These are phyloP conservation scores for Coccomyxa sp. DNA, from an alignment of 139 green algal genomes.

Conservation along the genomic window DNA sequence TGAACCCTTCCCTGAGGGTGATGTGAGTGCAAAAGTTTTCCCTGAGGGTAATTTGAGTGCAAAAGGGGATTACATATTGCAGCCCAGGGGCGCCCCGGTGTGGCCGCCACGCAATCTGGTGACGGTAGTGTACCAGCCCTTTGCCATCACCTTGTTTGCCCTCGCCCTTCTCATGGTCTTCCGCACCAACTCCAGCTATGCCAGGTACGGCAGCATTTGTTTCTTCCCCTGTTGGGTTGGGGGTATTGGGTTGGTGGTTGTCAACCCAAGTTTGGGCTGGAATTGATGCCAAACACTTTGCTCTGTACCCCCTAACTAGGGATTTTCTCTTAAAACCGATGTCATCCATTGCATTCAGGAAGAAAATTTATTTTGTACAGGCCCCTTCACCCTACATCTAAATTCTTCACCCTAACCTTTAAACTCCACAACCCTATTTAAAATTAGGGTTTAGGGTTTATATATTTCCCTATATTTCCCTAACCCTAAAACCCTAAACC, in stretches of 20 bases:
- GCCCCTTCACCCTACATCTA: no score
- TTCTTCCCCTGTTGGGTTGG: background rate
- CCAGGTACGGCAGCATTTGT: background rate
- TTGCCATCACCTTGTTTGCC: constrained; percentile 38
- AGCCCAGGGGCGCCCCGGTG: background rate
- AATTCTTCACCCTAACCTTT: no score
- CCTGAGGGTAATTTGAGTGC: background rate
- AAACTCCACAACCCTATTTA: no score
- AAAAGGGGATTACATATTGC: background rate
- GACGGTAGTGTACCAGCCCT: constrained; percentile 6
- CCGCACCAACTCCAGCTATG: constrained; percentile 40
- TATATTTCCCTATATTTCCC: no score
- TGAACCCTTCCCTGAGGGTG: background rate
- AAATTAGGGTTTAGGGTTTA: no score
- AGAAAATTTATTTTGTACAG: no score
- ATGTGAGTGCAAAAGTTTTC: background rate
- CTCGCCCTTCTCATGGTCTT: constrained; percentile 54
- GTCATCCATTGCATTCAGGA: no score
- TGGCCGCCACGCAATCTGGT: background rate
- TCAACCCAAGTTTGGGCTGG: no score
- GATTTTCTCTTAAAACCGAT: background rate
- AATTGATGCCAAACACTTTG: no score
- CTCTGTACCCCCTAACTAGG: background rate
- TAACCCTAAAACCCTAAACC: no score
- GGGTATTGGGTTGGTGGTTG: background rate